Evolutionary conservation across 805 yeast species (phyloP).

Genomic region (Spathaspora passalidarum): DNA sequence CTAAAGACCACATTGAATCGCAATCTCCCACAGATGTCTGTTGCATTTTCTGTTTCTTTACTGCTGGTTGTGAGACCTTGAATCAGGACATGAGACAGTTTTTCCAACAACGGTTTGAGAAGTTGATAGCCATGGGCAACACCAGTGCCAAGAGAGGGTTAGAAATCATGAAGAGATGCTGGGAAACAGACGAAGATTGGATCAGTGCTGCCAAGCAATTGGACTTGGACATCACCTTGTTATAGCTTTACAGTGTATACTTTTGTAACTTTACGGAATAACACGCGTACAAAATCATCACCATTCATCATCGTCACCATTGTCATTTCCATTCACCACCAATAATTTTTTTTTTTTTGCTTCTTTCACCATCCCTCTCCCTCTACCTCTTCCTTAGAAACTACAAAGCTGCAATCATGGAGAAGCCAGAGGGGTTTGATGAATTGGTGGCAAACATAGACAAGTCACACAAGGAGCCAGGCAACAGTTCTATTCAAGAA

Average conservation of each 20-base stretch:
- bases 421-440: constrained; percentile 14
- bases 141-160: constrained; percentile 44
- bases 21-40: constrained; percentile 54
- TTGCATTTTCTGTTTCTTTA: constrained; percentile 51
- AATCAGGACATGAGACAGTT: constrained; percentile 33
- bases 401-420: no score
- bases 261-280: no score
- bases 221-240: constrained; percentile 39
- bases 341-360: no score
- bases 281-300: no score
- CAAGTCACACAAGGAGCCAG: constrained; percentile 23
- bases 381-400: no score
- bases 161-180: constrained; percentile 48
- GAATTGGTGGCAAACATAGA: constrained; percentile 21
- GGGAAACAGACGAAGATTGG: constrained; percentile 56
- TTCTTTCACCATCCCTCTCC: no score
- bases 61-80: constrained; percentile 57
- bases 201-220: constrained; percentile 40
- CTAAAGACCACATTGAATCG: constrained; percentile 39
- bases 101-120: constrained; percentile 37
- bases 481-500: constrained; percentile 25
- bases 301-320: no score
- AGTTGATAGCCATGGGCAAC: constrained; percentile 42
- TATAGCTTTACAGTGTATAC: neutral
- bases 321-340: no score